A percentile compares a stretch with the other conserved stretches of the same genome.
phyloP scores from a whole-genome alignment of 306 rosid species.

The Vigna radiata region DNA sequence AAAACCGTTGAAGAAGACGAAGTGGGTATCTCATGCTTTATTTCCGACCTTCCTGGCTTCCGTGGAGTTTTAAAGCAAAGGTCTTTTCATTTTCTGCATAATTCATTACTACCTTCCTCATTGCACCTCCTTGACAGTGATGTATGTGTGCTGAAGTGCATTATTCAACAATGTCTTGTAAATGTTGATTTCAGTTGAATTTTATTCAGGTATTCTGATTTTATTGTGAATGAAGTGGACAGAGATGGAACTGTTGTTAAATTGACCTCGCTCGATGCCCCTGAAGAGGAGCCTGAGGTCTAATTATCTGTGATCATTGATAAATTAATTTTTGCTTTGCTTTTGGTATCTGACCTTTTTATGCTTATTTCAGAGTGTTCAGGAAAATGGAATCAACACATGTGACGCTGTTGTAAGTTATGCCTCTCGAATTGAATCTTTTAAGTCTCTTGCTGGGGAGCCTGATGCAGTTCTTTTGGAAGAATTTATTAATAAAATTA shows the following conservation, averaged over 20 bases:
- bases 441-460: constrained; percentile 76
- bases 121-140: background rate
- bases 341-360: constrained; percentile 16
- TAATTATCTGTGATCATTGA: background rate
- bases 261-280: constrained; percentile 71
- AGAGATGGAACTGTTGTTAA: constrained; percentile 71
- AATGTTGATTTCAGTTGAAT: constrained; percentile 34
- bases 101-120: background rate
- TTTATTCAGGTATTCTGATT: constrained; percentile 84
- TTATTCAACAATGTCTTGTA: background rate
- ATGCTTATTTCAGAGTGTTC: constrained; percentile 52
- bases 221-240: constrained; percentile 94
- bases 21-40: constrained; percentile 84
- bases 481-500: constrained; percentile 65
- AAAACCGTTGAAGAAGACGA: constrained; percentile 71
- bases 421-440: constrained; percentile 71
- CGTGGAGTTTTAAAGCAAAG: constrained; percentile 93
- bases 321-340: background rate
- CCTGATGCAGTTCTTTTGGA: constrained; percentile 66
- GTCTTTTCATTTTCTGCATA: constrained; percentile 42
- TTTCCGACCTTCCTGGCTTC: constrained; percentile 87
- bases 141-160: background rate
- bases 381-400: constrained; percentile 51
- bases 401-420: constrained; percentile 53
- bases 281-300: constrained; percentile 48